Conservation (phyloP, 306 rosid genomes). For the Trichosanthes truncata region DNA sequence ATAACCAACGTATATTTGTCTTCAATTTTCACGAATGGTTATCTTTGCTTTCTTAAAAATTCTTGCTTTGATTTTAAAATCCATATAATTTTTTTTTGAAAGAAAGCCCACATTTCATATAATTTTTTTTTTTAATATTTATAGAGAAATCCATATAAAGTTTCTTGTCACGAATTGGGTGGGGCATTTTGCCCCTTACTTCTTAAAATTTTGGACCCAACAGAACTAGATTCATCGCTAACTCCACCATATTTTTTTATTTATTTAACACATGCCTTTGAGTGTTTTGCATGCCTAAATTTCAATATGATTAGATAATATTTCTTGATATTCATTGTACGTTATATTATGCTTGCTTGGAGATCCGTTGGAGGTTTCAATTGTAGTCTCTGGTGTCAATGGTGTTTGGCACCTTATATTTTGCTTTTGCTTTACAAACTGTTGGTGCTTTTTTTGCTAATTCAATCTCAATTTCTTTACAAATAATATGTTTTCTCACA, state of each 20-base stretch:
- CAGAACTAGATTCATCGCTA: neutral
- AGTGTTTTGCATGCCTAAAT: neutral
- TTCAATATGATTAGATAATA: neutral
- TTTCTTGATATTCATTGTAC: neutral
- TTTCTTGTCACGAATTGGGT: neutral
- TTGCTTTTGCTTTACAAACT: neutral
- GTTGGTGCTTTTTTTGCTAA: neutral
- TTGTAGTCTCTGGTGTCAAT: neutral
- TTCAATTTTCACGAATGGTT: neutral
- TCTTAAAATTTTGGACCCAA: neutral
- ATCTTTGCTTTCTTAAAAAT: neutral
- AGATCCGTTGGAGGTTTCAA: neutral
- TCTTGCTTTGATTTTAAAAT: neutral
- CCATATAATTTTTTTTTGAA: too few relatives aligned
- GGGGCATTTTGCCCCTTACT: neutral
- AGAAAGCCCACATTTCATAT: too few relatives aligned
- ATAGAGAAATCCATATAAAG: neutral
- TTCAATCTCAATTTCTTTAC: neutral
- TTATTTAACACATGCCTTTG: neutral
- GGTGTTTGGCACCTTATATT: neutral
- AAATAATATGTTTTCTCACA: conserved; percentile 18
- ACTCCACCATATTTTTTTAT: neutral
- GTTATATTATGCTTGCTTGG: neutral
- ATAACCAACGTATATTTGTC: neutral
- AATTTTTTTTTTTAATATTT: too few relatives aligned